Evolutionary conservation across 2,329 filamentous ascomycete species (phyloP).

Genomic region (Stenocarpella maydis): DNA sequence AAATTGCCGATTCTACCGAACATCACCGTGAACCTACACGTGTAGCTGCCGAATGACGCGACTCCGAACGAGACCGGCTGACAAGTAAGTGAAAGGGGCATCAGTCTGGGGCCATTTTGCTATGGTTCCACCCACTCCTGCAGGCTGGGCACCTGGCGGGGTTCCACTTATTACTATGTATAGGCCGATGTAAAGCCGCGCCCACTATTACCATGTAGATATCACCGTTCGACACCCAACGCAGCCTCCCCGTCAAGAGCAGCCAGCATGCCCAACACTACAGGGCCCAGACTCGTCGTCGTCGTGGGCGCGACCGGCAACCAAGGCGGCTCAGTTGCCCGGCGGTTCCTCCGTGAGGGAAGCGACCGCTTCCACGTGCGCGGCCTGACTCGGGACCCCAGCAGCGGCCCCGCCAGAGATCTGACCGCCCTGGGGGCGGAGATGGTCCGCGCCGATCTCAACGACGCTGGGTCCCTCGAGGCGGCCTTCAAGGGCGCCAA

Average conservation of each 20-base stretch:
- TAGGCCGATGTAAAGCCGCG: background rate
- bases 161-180: background rate
- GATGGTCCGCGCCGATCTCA: constrained; percentile 53
- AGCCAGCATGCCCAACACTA: constrained; percentile 7
- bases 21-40: too few relatives aligned
- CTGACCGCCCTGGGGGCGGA: constrained; percentile 54
- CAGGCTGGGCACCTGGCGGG: background rate
- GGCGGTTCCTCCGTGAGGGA: constrained; percentile 49
- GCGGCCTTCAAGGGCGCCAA: constrained; percentile 54
- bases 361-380: constrained; percentile 53
- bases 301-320: constrained; percentile 59
- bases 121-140: background rate
- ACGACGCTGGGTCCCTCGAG: constrained; percentile 50
- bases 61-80: background rate
- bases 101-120: background rate
- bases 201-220: background rate
- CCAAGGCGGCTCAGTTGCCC: constrained; percentile 62
- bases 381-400: constrained; percentile 55
- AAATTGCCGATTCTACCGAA: too few relatives aligned
- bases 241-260: background rate
- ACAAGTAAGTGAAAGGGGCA: background rate
- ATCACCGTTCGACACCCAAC: background rate
- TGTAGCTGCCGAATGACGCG: background rate
- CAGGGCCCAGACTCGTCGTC: constrained; percentile 49
- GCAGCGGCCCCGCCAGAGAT: constrained; percentile 50